phyloP scores from a whole-genome alignment of 768 basidiomycete genomes.

The Boletus rubroflammeus region DNA sequence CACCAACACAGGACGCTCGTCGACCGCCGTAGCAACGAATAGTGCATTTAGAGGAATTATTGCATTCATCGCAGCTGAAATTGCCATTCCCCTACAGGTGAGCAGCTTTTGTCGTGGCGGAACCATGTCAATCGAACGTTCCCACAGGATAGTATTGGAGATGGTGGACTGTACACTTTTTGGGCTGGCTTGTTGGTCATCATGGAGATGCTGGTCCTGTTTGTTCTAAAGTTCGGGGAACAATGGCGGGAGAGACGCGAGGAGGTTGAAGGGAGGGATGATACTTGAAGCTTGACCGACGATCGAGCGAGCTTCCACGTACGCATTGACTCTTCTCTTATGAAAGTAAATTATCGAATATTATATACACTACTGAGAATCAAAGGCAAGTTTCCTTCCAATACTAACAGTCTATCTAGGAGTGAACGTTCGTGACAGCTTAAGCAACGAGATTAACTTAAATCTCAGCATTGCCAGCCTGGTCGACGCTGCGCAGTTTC shows the following conservation, averaged over 20 bases:
- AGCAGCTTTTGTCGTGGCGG: not conserved
- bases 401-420: not conserved
- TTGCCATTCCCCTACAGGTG: constrained; percentile 71
- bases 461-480: constrained; percentile 50
- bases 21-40: constrained; percentile 73
- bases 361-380: not conserved
- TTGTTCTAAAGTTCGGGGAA: constrained; percentile 57
- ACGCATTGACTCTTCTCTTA: not conserved
- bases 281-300: not conserved
- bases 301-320: not conserved
- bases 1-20: constrained; percentile 77
- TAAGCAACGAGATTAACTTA: constrained; percentile 14
- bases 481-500: constrained; percentile 50
- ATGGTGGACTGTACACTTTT: constrained; percentile 30
- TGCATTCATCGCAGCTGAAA: constrained; percentile 69
- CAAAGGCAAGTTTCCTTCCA: not conserved
- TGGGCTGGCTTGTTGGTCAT: constrained; percentile 55
- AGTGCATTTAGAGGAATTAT: constrained; percentile 67
- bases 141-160: constrained; percentile 21
- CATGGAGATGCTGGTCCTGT: constrained; percentile 49
- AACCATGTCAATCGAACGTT: not conserved
- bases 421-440: not conserved
- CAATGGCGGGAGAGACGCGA: constrained; percentile 56
- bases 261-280: constrained; percentile 34
- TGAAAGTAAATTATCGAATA: constrained; percentile 2